These are phyloP conservation scores for Cydonia oblonga DNA, from an alignment of 331 rosid species.

Conservation along the genomic window DNA sequence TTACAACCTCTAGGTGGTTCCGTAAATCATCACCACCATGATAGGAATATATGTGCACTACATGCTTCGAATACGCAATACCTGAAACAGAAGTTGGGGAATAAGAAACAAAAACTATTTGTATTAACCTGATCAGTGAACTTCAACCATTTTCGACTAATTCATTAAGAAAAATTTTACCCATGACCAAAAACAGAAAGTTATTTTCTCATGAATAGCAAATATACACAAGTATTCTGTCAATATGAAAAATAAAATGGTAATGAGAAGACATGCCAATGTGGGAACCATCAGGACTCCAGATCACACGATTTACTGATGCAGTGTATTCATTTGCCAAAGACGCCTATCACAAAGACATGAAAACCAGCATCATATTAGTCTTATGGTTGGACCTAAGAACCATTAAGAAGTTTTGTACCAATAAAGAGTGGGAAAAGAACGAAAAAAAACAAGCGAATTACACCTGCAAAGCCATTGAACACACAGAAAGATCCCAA, in stretches of 20 bases:
- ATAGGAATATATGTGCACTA: slow-evolving; percentile 22
- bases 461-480: slow-evolving; percentile 5
- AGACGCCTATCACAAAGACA: neutral
- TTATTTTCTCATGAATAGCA: neutral
- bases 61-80: slow-evolving; percentile 14
- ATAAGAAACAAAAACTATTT: neutral
- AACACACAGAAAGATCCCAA: slow-evolving; percentile 8
- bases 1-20: slow-evolving; percentile 8
- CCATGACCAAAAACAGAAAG: neutral
- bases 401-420: neutral
- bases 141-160: neutral
- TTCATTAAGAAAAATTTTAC: neutral
- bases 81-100: slow-evolving; percentile 3
- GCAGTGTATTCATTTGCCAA: slow-evolving; percentile 2
- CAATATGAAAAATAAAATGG: neutral
- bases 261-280: slow-evolving; percentile 2
- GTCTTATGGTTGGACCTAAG: neutral
- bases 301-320: slow-evolving; percentile 10
- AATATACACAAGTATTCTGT: neutral
- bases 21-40: slow-evolving; percentile 9
- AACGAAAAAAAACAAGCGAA: neutral
- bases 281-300: slow-evolving; percentile 21
- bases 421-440: neutral
- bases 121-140: neutral
- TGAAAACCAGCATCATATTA: neutral